Evolutionary conservation across 2,329 filamentous ascomycete genomes (phyloP).

Genomic region (Calonectria pteridis): DNA sequence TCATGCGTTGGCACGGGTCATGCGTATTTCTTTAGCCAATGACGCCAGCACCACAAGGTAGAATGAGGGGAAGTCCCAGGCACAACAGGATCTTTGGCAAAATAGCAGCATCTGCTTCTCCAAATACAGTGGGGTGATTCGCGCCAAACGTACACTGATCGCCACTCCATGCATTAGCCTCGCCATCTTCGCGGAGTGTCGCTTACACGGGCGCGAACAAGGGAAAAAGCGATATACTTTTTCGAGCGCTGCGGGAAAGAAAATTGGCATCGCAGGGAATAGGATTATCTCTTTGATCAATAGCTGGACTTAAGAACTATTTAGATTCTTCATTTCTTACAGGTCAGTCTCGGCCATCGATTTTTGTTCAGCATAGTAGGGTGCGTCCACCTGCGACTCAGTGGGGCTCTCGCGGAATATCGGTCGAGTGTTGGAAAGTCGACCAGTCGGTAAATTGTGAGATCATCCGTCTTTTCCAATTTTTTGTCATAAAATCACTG

Average conservation of each 20-base stretch:
- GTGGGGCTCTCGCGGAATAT: conserved; percentile 1
- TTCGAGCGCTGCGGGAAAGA: not conserved
- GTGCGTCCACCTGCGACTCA: not conserved
- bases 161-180: not conserved
- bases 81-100: not conserved
- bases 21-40: not conserved
- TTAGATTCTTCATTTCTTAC: not conserved
- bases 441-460: not conserved
- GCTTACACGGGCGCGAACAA: not conserved
- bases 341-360: not conserved
- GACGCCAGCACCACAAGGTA: not conserved
- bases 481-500: too few species aligned
- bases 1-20: not conserved
- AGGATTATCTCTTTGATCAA: not conserved
- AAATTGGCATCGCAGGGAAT: not conserved
- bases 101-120: not conserved
- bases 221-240: not conserved
- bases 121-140: not conserved
- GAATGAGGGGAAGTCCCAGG: not conserved
- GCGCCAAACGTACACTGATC: not conserved
- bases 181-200: conserved; percentile 8
- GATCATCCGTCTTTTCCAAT: too few species aligned
- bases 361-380: not conserved
- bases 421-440: not conserved
- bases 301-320: not conserved